Percentiles rank a stretch among this genome's conserved stretches.
Evolutionary conservation across 306 rosid species (phyloP).

Genomic region (Potentilla sterilis): DNA sequence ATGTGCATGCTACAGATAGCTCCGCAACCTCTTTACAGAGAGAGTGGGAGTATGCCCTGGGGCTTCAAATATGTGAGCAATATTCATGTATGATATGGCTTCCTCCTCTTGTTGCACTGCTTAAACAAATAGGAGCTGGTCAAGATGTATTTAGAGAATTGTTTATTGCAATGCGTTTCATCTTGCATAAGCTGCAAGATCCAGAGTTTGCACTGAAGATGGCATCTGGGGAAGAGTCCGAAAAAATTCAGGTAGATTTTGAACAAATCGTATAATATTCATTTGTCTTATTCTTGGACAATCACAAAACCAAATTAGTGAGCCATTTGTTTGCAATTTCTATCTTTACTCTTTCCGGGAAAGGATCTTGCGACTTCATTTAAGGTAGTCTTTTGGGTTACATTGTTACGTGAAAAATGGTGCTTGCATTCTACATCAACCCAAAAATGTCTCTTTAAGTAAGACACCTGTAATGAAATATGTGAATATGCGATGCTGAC

Average conservation of each 20-base stretch:
- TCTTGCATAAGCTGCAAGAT: conserved; percentile 69
- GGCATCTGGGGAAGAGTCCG: conserved; percentile 53
- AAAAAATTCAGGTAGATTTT: conserved; percentile 68
- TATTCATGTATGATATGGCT: conserved; percentile 75
- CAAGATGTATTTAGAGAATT: conserved; percentile 46
- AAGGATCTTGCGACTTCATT: background rate
- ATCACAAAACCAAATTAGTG: background rate
- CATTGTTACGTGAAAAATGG: background rate
- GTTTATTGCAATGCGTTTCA: conserved; percentile 63
- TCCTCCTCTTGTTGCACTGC: conserved; percentile 66
- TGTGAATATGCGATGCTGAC: background rate
- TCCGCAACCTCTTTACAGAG: conserved; percentile 36
- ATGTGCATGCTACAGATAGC: conserved; percentile 35
- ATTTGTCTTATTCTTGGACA: background rate
- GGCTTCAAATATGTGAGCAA: conserved; percentile 68
- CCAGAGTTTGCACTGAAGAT: conserved; percentile 68
- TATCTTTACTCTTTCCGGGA: background rate
- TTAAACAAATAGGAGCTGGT: conserved; percentile 38
- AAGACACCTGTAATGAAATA: background rate
- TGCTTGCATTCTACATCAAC: background rate
- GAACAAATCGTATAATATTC: background rate
- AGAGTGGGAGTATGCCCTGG: conserved; percentile 87
- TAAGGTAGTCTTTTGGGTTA: background rate
- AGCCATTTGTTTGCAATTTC: background rate
- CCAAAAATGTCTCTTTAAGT: background rate